A percentile compares a stretch with the other conserved stretches of the same genome.
phyloP scores from a whole-genome alignment of 768 basidiomycete genomes.

The Hydnomerulius pinastri region DNA sequence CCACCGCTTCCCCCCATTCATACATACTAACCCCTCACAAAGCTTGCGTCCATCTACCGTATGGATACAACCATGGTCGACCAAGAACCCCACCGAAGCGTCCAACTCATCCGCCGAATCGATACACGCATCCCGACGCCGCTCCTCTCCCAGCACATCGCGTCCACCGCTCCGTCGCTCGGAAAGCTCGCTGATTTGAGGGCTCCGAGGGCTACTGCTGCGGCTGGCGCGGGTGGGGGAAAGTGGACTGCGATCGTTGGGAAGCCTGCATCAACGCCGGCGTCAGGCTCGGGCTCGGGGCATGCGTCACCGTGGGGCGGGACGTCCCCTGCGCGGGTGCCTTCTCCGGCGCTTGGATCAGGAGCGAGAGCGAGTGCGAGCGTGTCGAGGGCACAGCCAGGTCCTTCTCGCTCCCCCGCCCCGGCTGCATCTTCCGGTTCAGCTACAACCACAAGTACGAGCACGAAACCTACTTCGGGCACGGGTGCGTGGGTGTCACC shows the following conservation, averaged over 20 bases:
- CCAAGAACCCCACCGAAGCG: constrained; percentile 85
- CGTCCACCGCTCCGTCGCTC: constrained; percentile 40
- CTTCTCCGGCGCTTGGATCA: constrained; percentile 15
- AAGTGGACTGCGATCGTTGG: constrained; percentile 22
- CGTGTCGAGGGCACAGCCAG: constrained; percentile 7
- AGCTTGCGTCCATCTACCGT: constrained; percentile 79
- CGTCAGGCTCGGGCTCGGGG: background rate
- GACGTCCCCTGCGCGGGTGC: constrained; percentile 14
- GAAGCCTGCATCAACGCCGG: constrained; percentile 10
- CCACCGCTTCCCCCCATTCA: too few species aligned
- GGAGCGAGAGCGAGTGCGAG: background rate
- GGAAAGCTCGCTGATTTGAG: constrained; percentile 66
- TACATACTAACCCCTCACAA: constrained; percentile 7
- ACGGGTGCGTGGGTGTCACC: constrained; percentile 22
- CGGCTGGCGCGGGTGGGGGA: constrained; percentile 7
- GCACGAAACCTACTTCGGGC: too few species aligned
- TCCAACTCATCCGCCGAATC: constrained; percentile 78
- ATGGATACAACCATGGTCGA: constrained; percentile 88
- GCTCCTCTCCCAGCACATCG: constrained; percentile 53
- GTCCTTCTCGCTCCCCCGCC: constrained; percentile 4
- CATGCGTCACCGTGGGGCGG: background rate
- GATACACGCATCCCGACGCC: constrained; percentile 81
- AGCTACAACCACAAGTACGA: background rate
- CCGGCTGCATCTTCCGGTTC: background rate
- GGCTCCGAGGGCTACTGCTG: constrained; percentile 16